Conservation (phyloP, 75 land plant species). For the Isoetes taiwanensis region DNA sequence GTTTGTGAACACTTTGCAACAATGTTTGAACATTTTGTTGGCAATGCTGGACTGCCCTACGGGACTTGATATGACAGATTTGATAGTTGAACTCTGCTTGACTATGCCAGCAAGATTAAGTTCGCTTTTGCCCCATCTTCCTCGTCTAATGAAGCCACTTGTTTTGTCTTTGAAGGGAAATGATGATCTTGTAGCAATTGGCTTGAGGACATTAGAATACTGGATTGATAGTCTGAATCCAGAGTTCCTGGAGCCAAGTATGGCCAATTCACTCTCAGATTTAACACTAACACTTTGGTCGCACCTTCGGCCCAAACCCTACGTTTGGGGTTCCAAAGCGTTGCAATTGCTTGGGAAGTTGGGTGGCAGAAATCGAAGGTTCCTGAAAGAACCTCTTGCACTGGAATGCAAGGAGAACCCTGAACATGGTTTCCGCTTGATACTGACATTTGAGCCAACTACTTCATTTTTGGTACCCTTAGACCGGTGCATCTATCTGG, state of each 20-base stretch:
- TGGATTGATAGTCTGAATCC: slow-evolving; percentile 99
- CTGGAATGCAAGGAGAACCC: slow-evolving; percentile 99
- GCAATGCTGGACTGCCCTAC: slow-evolving; percentile 97
- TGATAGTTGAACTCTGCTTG: slow-evolving; percentile 83
- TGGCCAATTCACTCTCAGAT: slow-evolving; percentile 94
- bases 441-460: slow-evolving; percentile 94
- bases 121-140: slow-evolving; percentile 84
- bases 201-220: slow-evolving; percentile 82
- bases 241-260: slow-evolving; percentile 97
- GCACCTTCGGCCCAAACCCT: slow-evolving; percentile 86
- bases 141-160: slow-evolving; percentile 92
- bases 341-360: slow-evolving; percentile 87
- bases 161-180: slow-evolving; percentile 88
- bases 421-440: slow-evolving; percentile 90
- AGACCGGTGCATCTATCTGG: slow-evolving; percentile 86
- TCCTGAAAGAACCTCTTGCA: slow-evolving; percentile 87
- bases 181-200: slow-evolving; percentile 80
- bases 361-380: slow-evolving; percentile 93
- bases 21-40: slow-evolving; percentile 86
- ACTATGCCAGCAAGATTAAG: slow-evolving; percentile 95
- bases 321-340: slow-evolving; percentile 85
- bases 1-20: slow-evolving; percentile 60
- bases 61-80: slow-evolving; percentile 85
- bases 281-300: slow-evolving; percentile 90
- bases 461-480: slow-evolving; percentile 95